These are phyloP conservation scores for Cyclocybe aegerita DNA, from an alignment of 768 basidiomycete species.

Conservation along the genomic window DNA sequence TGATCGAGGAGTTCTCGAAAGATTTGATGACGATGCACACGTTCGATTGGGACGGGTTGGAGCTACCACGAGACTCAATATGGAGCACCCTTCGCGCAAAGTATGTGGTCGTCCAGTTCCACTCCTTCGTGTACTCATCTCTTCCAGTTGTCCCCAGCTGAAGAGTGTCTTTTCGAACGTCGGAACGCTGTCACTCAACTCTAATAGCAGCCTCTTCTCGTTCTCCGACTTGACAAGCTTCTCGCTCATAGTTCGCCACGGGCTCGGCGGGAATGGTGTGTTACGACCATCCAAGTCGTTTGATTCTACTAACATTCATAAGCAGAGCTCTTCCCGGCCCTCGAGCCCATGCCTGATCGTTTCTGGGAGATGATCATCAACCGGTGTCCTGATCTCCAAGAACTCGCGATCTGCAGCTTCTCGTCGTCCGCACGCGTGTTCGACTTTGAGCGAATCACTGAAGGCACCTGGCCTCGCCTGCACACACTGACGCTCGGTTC, in stretches of 20 bases:
- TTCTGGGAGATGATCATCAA: constrained; percentile 50
- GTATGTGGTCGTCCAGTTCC: constrained; percentile 25
- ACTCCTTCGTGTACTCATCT: constrained; percentile 4
- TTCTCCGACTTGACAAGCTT: constrained; percentile 44
- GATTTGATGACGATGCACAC: constrained; percentile 35
- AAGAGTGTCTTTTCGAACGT: constrained; percentile 45
- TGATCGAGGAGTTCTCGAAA: constrained; percentile 31
- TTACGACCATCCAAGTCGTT: neutral
- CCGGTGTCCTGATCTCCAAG: constrained; percentile 47
- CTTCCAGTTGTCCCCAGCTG: constrained; percentile 39
- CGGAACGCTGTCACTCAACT: constrained; percentile 32
- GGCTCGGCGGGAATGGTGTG: constrained; percentile 37
- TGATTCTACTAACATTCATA: neutral
- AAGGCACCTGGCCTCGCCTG: constrained; percentile 39
- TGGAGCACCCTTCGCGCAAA: constrained; percentile 39
- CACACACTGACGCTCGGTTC: constrained; percentile 46
- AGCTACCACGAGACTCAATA: constrained; percentile 40
- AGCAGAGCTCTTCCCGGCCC: constrained; percentile 36
- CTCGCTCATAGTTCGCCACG: constrained; percentile 46
- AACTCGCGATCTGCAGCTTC: constrained; percentile 49
- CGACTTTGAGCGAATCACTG: constrained; percentile 38
- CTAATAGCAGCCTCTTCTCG: constrained; percentile 37
- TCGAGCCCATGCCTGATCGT: constrained; percentile 36
- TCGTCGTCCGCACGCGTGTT: constrained; percentile 46
- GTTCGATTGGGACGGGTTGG: constrained; percentile 54